Evolutionary conservation across 2,329 filamentous ascomycete species (phyloP).

Genomic region (Tolypocladium sp.): DNA sequence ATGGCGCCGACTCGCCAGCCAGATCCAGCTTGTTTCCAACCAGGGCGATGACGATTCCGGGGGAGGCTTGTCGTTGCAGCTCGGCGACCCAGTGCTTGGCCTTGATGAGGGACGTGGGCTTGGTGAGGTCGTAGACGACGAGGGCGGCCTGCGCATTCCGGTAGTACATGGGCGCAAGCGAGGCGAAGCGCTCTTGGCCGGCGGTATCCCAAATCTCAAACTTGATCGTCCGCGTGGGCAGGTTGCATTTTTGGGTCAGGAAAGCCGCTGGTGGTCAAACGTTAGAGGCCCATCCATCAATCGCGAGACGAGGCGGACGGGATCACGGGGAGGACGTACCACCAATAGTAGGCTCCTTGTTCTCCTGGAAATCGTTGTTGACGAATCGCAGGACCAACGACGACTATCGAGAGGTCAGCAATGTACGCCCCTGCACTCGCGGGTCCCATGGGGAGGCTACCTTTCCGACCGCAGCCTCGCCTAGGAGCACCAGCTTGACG

Average conservation of each 20-base stretch:
- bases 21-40: constrained; percentile 97
- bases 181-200: constrained; percentile 94
- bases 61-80: constrained; percentile 89
- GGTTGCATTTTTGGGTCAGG: constrained; percentile 95
- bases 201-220: constrained; percentile 98
- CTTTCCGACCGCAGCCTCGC: constrained; percentile 97
- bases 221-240: constrained; percentile 84
- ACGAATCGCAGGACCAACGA: constrained; percentile 97
- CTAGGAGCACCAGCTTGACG: constrained; percentile 96
- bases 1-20: constrained; percentile 47
- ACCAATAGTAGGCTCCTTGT: constrained; percentile 98
- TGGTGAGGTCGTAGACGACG: constrained; percentile 97
- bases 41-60: constrained; percentile 92
- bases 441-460: constrained; percentile 34
- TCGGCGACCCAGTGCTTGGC: constrained; percentile 99
- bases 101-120: constrained; percentile 89
- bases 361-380: constrained; percentile 99
- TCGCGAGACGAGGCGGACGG: constrained; percentile 2
- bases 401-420: constrained; percentile 49
- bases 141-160: constrained; percentile 96
- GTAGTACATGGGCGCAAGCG: constrained; percentile 98
- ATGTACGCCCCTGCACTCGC: constrained; percentile 4
- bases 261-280: constrained; percentile 65
- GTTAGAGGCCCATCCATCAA: neutral
- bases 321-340: constrained; percentile 44